These are phyloP conservation scores for Simplicillium sp. DNA, from an alignment of 2,329 filamentous ascomycete species.

Conservation along the genomic window DNA sequence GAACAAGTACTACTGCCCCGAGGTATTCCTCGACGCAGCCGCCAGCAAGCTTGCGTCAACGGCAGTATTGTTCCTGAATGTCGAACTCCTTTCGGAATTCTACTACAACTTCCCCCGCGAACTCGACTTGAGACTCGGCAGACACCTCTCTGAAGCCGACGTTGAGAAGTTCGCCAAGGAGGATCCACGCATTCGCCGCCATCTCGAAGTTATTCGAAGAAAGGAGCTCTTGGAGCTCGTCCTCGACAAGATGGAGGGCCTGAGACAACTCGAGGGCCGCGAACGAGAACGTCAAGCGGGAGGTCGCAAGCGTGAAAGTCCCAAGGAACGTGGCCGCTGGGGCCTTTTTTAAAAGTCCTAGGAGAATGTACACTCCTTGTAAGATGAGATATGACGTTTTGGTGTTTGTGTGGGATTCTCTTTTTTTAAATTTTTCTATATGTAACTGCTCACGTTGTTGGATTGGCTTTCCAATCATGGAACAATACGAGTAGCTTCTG, in stretches of 20 bases:
- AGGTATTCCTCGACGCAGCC: slow-evolving; percentile 95
- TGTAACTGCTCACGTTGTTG: neutral
- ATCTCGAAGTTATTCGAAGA: slow-evolving; percentile 82
- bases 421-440: slow-evolving; percentile 2
- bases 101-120: slow-evolving; percentile 96
- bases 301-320: slow-evolving; percentile 14
- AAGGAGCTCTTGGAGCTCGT: slow-evolving; percentile 93
- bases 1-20: slow-evolving; percentile 95
- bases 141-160: slow-evolving; percentile 67
- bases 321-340: slow-evolving; percentile 37
- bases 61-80: slow-evolving; percentile 92
- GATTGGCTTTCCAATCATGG: too few relatives aligned
- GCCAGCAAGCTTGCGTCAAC: slow-evolving; percentile 91
- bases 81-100: slow-evolving; percentile 92
- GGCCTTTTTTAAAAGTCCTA: slow-evolving; percentile 34
- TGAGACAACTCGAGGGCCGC: slow-evolving; percentile 73
- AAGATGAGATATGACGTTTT: too few relatives aligned
- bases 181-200: slow-evolving; percentile 79
- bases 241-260: slow-evolving; percentile 87
- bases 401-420: slow-evolving; percentile 3
- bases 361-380: too few relatives aligned
- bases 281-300: slow-evolving; percentile 42
- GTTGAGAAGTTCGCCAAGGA: slow-evolving; percentile 88
- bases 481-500: too few relatives aligned
- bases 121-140: slow-evolving; percentile 76